Conservation (phyloP, 2,329 filamentous ascomycete species). For the Knufia fluminis region DNA sequence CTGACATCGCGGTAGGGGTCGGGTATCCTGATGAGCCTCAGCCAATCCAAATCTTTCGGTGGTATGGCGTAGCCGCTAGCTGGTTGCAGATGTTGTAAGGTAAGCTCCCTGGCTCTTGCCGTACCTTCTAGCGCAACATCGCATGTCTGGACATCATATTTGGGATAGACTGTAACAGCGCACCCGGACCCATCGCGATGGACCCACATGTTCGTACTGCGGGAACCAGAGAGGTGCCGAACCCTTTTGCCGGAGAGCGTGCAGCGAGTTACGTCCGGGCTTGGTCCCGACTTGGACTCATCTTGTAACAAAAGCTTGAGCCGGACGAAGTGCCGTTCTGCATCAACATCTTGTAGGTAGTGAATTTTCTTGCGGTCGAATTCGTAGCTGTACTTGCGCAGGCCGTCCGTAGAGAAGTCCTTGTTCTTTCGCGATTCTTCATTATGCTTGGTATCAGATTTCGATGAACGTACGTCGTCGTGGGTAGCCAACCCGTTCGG, state of each 20-base stretch:
- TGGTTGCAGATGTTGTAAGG: neutral
- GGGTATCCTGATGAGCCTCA: neutral
- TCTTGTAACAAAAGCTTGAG: neutral
- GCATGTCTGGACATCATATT: neutral
- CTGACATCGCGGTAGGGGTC: neutral
- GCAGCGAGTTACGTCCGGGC: neutral
- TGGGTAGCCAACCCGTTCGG: too few species aligned
- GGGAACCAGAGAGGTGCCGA: neutral
- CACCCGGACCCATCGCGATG: conserved; percentile 4
- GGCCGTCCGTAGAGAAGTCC: neutral
- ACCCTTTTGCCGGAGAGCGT: neutral
- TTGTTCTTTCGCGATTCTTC: too few species aligned
- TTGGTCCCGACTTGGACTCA: neutral
- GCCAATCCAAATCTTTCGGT: neutral
- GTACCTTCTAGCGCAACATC: neutral
- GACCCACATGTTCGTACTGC: conserved; percentile 1
- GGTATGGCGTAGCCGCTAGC: neutral
- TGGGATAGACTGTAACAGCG: neutral
- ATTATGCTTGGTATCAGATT: too few species aligned
- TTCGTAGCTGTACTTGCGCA: neutral
- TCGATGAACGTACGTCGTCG: too few species aligned
- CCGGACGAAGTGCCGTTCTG: neutral
- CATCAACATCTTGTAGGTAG: neutral
- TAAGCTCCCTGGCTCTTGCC: neutral
- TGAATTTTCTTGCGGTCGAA: neutral